Evolutionary conservation across 2,329 filamentous ascomycete species (phyloP).

Genomic region (Calonectria montana): DNA sequence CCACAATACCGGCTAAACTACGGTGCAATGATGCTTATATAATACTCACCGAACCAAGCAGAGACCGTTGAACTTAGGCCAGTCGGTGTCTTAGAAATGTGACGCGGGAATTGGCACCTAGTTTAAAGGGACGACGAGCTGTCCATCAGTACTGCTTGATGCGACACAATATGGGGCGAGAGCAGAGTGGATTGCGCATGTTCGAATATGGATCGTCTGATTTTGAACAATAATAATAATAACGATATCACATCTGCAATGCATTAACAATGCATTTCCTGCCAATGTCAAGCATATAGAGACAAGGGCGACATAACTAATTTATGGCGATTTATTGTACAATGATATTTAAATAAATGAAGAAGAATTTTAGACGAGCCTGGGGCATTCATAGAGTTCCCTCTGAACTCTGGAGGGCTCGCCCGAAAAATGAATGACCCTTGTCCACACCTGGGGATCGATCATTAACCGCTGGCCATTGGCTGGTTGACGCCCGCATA

Average conservation of each 20-base stretch:
- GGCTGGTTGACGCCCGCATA: constrained; percentile 46
- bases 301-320: neutral
- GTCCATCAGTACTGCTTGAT: neutral
- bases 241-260: neutral
- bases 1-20: constrained; percentile 28
- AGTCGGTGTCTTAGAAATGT: constrained; percentile 4
- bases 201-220: neutral
- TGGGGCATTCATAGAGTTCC: neutral
- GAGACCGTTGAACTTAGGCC: neutral
- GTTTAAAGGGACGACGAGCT: neutral
- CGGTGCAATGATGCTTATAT: constrained; percentile 8
- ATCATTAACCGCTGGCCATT: constrained; percentile 34
- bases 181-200: neutral
- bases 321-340: neutral
- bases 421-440: neutral
- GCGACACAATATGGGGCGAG: neutral
- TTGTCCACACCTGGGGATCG: constrained; percentile 24
- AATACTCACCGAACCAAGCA: neutral
- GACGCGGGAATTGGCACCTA: neutral
- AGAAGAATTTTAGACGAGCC: neutral
- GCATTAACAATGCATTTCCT: neutral
- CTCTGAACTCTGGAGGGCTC: neutral
- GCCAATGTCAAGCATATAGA: neutral
- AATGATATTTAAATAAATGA: neutral
- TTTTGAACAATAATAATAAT: neutral